Evolutionary conservation across 2,329 filamentous ascomycete genomes (phyloP), one percentile per base, ranked within the genome.

Genomic region (Aspergillus pseudotamarii): DNA sequence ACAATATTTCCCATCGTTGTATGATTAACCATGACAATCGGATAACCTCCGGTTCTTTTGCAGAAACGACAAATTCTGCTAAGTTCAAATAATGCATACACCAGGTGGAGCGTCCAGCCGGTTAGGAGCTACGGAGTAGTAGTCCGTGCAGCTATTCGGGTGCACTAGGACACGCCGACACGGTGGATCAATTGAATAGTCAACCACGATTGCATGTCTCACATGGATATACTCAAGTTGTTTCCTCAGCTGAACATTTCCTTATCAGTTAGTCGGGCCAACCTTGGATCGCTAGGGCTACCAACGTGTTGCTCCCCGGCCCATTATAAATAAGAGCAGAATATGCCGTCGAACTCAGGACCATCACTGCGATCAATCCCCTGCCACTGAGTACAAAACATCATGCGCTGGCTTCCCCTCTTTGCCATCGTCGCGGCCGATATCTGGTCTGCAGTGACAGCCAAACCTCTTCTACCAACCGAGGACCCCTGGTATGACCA

Each of bases 401-500:
- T 16, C 48, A 51, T 51, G 48, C 48, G 48, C 16, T 51, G 19
- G 26, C 14, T 55, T 6, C 51, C 51, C 28, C 34, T 54, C 23
- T 16, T 60, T 2, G 32, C 34, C n/a, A 0, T 50, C 21, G 23
- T 38, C 23, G 32, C 55, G n/a, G 46, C 46, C 46, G 45, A 53
- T 10, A 26, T 51, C n/a, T 51, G 48, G 48, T 51, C 51, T 9
- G 30, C 32, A 23, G 51, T 55, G 11, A 16, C 30, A 4, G 51
- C 32, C 30, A 55, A 55, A 11, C 56, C 56, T 34, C 56, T 58
- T 51, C 62, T 61, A 26, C 66, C 65, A 11, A 62, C 63, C 6
- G 32, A 65, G 11, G 67, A 69, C 53, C 36, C 63, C 14, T 68
- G 59, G 59, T 68, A 68, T 62, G 51, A 41, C 4, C 65, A 68